Conservation (phyloP, 129 eudicot species). For the Glebionis coronaria region DNA sequence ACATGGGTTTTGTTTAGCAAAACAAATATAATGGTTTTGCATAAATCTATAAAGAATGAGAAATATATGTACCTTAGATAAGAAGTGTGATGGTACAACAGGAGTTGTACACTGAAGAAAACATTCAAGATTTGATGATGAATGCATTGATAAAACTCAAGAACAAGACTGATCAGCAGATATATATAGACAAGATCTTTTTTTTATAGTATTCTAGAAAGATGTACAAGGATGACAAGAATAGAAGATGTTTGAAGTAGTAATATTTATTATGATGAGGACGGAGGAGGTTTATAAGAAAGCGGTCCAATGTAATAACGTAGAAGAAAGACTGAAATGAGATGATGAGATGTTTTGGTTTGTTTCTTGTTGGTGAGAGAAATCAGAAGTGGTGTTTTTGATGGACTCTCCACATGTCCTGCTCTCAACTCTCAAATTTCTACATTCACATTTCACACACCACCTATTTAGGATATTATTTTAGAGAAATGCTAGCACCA, state of each 20-base stretch:
- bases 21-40: background rate
- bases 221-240: slow-evolving; percentile 13
- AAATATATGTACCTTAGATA: slow-evolving; percentile 54
- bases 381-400: slow-evolving; percentile 2
- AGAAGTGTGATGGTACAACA: slow-evolving; percentile 58
- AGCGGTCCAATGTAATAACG: slow-evolving; percentile 28
- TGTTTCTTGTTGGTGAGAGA: slow-evolving; percentile 4
- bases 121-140: slow-evolving; percentile 59
- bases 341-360: slow-evolving; percentile 20
- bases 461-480: background rate
- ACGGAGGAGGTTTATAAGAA: slow-evolving; percentile 5
- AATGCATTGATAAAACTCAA: slow-evolving; percentile 34
- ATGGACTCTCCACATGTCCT: slow-evolving; percentile 26
- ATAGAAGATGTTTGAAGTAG: slow-evolving; percentile 20
- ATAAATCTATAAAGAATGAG: background rate
- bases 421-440: slow-evolving; percentile 6
- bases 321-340: slow-evolving; percentile 9
- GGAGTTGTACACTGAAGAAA: slow-evolving; percentile 75
- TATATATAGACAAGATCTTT: too few relatives aligned
- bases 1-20: too few relatives aligned
- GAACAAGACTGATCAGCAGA: too few relatives aligned
- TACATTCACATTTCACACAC: slow-evolving; percentile 23
- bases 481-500: too few relatives aligned
- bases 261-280: slow-evolving; percentile 15
- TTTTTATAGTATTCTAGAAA: background rate